Evolutionary conservation across 345 rosid genomes (phyloP).

Genomic region (Citrus maxima): DNA sequence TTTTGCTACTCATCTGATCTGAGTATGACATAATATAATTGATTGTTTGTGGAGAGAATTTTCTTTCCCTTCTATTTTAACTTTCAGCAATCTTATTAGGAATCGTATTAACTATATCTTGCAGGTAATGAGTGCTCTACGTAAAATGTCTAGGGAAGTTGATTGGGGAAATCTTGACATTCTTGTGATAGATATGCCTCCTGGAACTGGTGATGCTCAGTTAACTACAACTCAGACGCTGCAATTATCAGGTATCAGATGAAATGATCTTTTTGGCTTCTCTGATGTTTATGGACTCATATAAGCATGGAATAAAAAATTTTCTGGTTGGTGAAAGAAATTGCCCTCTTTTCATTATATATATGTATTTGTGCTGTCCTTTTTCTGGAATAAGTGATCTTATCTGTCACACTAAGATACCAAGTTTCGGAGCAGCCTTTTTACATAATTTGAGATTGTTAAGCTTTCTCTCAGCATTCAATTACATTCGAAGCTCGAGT

Average conservation of each 20-base stretch:
- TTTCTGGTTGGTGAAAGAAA: background rate
- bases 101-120: constrained; percentile 7
- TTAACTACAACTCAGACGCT: constrained; percentile 60
- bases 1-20: background rate
- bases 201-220: constrained; percentile 77
- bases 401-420: background rate
- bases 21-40: background rate
- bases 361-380: background rate
- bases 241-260: constrained; percentile 56
- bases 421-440: background rate
- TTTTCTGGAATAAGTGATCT: background rate
- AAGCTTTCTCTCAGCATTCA: background rate
- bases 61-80: background rate
- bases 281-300: background rate
- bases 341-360: background rate
- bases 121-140: constrained; percentile 73
- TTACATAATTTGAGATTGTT: background rate
- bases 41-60: background rate
- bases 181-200: constrained; percentile 82
- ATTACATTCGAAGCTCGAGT: background rate
- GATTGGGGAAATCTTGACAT: constrained; percentile 70
- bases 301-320: background rate
- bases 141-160: constrained; percentile 64
- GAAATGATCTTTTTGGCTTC: background rate
- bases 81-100: background rate